Percentiles rank a stretch among this genome's conserved stretches.
These are phyloP conservation scores for Aspergillus panamensis DNA, from an alignment of 495 filamentous ascomycete genomes.

Conservation along the genomic window DNA sequence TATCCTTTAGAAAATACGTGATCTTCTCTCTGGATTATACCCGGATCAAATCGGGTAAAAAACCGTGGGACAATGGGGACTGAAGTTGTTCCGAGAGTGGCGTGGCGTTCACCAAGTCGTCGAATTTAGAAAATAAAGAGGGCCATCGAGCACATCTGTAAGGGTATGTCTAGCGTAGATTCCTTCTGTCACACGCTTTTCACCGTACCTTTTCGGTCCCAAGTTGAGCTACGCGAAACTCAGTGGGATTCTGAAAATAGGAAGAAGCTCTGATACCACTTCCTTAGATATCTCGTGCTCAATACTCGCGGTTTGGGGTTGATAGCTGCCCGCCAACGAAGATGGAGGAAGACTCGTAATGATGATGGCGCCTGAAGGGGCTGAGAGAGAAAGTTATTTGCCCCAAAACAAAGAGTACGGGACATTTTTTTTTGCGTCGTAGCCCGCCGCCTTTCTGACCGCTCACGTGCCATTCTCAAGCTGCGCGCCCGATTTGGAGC, in stretches of 20 bases:
- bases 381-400: background rate
- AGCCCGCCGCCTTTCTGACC: slow-evolving; percentile 19
- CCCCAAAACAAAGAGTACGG: too few species aligned
- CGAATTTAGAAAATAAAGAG: background rate
- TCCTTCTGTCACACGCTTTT: background rate
- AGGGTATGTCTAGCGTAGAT: slow-evolving; percentile 6
- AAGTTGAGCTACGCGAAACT: too few species aligned
- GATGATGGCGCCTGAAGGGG: background rate
- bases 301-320: background rate
- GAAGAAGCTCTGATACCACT: too few species aligned
- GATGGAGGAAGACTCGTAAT: background rate
- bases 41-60: background rate
- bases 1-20: background rate
- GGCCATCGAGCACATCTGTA: background rate
- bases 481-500: background rate
- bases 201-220: slow-evolving; percentile 1
- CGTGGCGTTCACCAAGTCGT: background rate
- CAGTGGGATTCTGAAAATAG: background rate
- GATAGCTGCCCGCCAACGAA: background rate
- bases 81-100: background rate
- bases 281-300: too few species aligned
- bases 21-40: background rate
- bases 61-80: background rate
- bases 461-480: slow-evolving; percentile 17
- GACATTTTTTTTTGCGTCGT: slow-evolving; percentile 13